Evolutionary conservation across 495 filamentous ascomycete genomes (phyloP).

Genomic region (Daldinia vernicosa): DNA sequence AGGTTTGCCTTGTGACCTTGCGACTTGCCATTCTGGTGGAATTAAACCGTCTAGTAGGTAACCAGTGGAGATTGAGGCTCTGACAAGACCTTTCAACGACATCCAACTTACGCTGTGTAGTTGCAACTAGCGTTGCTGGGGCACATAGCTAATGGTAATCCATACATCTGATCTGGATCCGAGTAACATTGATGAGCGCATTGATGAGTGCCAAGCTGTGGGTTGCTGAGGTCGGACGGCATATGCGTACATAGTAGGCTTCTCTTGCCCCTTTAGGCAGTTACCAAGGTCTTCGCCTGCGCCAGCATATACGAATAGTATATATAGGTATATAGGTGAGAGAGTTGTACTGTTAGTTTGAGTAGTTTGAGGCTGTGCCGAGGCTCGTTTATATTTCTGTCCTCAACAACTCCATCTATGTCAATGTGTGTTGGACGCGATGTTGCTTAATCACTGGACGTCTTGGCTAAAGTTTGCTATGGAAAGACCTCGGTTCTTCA

Average conservation of each 20-base stretch:
- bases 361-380: constrained; percentile 41
- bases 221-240: constrained; percentile 17
- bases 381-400: constrained; percentile 27
- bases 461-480: constrained; percentile 24
- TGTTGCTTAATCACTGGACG: constrained; percentile 12
- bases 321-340: constrained; percentile 2
- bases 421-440: constrained; percentile 8
- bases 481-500: constrained; percentile 1
- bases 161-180: constrained; percentile 15
- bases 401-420: constrained; percentile 13
- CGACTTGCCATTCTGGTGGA: constrained; percentile 34
- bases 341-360: constrained; percentile 14
- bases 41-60: constrained; percentile 12
- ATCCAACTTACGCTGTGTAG: constrained; percentile 24
- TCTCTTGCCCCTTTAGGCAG: constrained; percentile 43
- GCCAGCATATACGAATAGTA: constrained; percentile 36
- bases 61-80: constrained; percentile 42
- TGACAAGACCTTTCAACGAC: constrained; percentile 29
- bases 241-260: constrained; percentile 8
- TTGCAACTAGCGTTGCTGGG: constrained; percentile 21
- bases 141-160: constrained; percentile 31
- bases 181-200: constrained; percentile 37
- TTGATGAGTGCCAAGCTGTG: constrained; percentile 33
- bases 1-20: background rate
- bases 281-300: constrained; percentile 25